These are phyloP conservation scores for Sugiyamaella lignohabitans DNA, from an alignment of 805 yeast genomes.

Conservation along the genomic window DNA sequence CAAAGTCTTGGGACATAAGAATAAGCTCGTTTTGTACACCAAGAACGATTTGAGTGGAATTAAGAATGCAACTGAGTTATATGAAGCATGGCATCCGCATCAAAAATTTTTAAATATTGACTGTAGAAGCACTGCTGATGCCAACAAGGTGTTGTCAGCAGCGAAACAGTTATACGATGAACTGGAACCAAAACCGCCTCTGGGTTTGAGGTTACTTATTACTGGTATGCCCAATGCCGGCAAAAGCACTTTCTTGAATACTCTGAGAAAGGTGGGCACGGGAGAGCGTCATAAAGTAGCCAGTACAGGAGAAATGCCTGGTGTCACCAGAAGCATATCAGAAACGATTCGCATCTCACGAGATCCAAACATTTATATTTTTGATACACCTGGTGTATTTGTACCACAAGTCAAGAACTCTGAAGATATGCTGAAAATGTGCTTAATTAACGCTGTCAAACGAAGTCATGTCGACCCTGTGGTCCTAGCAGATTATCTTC, in stretches of 20 bases:
- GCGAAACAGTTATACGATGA: conserved; percentile 38
- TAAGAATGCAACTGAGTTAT: conserved; percentile 27
- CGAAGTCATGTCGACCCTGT: conserved; percentile 70
- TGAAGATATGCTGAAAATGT: conserved; percentile 67
- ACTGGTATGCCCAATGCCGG: conserved; percentile 99
- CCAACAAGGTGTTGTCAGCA: conserved; percentile 43
- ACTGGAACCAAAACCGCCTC: conserved; percentile 68
- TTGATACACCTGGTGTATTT: conserved; percentile 92
- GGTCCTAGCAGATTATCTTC: conserved; percentile 76
- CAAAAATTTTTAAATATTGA: conserved; percentile 48
- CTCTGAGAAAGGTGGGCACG: conserved; percentile 48
- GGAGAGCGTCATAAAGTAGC: conserved; percentile 55
- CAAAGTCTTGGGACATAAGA: conserved; percentile 48
- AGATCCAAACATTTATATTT: conserved; percentile 59
- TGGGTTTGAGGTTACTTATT: conserved; percentile 70
- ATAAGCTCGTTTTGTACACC: conserved; percentile 63
- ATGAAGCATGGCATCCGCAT: conserved; percentile 45
- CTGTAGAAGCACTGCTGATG: conserved; percentile 46
- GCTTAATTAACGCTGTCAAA: conserved; percentile 70
- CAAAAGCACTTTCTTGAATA: conserved; percentile 79
- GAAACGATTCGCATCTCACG: conserved; percentile 60
- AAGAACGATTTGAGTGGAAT: conserved; percentile 60
- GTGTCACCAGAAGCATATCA: conserved; percentile 76
- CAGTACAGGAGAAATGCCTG: conserved; percentile 79
- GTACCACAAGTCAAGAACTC: conserved; percentile 62